Evolutionary conservation across 306 rosid genomes (phyloP).

Genomic region (Abrus pulchellus): DNA sequence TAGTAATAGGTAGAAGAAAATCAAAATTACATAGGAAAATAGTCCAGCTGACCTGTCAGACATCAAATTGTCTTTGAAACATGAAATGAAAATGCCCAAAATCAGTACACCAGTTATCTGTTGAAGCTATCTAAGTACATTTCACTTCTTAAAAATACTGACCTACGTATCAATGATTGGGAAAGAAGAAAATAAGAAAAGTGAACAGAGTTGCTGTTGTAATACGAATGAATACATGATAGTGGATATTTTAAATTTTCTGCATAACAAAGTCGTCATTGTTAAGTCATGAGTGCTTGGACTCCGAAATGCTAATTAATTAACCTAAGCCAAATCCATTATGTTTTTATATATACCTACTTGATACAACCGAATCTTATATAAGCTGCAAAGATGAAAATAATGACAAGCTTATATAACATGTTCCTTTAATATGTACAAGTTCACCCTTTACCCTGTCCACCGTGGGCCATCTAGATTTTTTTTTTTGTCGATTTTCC

Average conservation of each 20-base stretch:
- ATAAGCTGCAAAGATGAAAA: neutral
- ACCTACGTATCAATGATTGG: neutral
- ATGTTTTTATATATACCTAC: neutral
- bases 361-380: conserved; percentile 19
- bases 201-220: neutral
- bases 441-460: conserved; percentile 1
- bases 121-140: neutral
- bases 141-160: neutral
- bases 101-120: conserved; percentile 3
- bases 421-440: neutral
- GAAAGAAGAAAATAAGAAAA: neutral
- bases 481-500: neutral
- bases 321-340: neutral
- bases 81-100: neutral
- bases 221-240: neutral
- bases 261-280: neutral
- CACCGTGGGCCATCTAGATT: neutral
- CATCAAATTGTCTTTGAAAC: neutral
- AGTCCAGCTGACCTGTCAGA: neutral
- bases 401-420: neutral
- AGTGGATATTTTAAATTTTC: neutral
- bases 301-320: neutral
- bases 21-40: neutral
- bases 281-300: neutral
- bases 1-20: neutral